These are phyloP conservation scores for Pestalotiopsis fici DNA, from an alignment of 2,329 filamentous ascomycete species.

Conservation along the genomic window DNA sequence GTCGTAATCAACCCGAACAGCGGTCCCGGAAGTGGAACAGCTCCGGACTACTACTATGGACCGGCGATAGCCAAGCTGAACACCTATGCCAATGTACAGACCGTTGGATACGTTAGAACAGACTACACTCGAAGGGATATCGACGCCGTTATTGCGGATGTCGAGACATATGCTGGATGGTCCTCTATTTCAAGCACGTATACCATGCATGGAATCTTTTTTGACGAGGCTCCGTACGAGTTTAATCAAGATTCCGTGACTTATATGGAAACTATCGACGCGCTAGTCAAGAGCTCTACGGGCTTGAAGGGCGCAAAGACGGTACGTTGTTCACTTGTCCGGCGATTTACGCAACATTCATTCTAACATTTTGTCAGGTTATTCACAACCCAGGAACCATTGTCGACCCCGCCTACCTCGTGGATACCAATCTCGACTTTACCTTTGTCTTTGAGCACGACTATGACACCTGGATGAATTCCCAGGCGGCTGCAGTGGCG, in stretches of 20 bases:
- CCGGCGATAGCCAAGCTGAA: slow-evolving; percentile 35
- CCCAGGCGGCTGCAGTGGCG: background rate
- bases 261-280: background rate
- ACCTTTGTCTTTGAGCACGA: background rate
- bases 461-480: background rate
- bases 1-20: slow-evolving; percentile 27
- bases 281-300: background rate
- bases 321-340: background rate
- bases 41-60: slow-evolving; percentile 35
- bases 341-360: background rate
- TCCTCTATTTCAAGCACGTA: slow-evolving; percentile 20
- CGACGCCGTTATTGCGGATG: slow-evolving; percentile 31
- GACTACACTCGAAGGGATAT: slow-evolving; percentile 30
- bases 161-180: slow-evolving; percentile 38
- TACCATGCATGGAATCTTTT: slow-evolving; percentile 37
- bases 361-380: background rate
- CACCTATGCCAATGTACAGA: slow-evolving; percentile 35
- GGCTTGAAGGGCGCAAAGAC: background rate
- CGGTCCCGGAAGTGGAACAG: slow-evolving; percentile 30
- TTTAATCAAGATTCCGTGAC: slow-evolving; percentile 14
- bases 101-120: slow-evolving; percentile 41
- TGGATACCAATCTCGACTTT: background rate
- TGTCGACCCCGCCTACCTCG: background rate
- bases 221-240: slow-evolving; percentile 33
- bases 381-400: background rate